Conservation (phyloP, 2,329 filamentous ascomycete genomes). For the Cladosporium austrohemisphaericum region DNA sequence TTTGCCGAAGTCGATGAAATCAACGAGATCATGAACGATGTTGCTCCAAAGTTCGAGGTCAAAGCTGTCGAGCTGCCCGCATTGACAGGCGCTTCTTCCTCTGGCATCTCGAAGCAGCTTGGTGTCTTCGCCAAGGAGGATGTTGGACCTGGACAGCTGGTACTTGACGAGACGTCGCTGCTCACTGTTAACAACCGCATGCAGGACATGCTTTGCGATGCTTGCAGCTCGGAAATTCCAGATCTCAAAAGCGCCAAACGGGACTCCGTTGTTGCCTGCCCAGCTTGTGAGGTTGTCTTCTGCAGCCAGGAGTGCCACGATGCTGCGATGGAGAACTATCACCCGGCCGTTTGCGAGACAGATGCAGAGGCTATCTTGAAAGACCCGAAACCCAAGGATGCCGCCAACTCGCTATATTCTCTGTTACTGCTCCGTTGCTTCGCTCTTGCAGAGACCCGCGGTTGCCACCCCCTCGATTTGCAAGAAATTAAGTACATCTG, state of each 20-base stretch:
- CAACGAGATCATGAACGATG: constrained; percentile 63
- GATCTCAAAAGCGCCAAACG: constrained; percentile 25
- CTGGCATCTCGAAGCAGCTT: constrained; percentile 65
- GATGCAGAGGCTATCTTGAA: constrained; percentile 56
- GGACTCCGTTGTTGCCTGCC: constrained; percentile 41
- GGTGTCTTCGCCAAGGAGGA: constrained; percentile 86
- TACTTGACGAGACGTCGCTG: constrained; percentile 79
- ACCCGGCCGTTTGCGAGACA: constrained; percentile 55
- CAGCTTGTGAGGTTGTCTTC: constrained; percentile 58
- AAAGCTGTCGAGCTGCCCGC: constrained; percentile 71
- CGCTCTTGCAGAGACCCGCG: constrained; percentile 59
- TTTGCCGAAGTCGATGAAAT: constrained; percentile 60
- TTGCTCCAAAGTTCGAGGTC: constrained; percentile 80
- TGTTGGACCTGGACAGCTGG: constrained; percentile 68
- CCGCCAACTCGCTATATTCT: constrained; percentile 58
- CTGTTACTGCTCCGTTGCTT: constrained; percentile 57
- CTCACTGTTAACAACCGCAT: constrained; percentile 85
- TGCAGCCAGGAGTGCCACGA: constrained; percentile 56
- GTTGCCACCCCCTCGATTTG: constrained; percentile 56
- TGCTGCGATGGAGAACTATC: constrained; percentile 54
- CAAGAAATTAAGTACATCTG: constrained; percentile 62
- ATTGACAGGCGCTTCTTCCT: constrained; percentile 40
- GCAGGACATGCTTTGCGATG: constrained; percentile 84
- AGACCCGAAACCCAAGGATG: constrained; percentile 54
- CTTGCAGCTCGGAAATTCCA: constrained; percentile 73